Evolutionary conservation across 805 yeast genomes (phyloP).

Genomic region (Vanderwaltozyma verrucispora): DNA sequence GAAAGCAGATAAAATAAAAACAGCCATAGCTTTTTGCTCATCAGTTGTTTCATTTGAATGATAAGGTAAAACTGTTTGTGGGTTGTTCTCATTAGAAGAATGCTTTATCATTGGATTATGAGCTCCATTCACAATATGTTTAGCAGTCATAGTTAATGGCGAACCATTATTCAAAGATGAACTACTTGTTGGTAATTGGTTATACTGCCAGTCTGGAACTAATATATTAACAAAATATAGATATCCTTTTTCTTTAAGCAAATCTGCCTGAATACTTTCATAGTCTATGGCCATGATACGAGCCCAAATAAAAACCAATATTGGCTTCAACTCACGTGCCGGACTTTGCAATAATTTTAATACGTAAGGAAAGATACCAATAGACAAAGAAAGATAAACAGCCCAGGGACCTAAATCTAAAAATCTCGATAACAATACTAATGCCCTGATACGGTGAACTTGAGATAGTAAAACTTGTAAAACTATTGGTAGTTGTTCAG

Average conservation of each 20-base stretch:
- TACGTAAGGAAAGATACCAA: slow-evolving; percentile 94
- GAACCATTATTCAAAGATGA: slow-evolving; percentile 11
- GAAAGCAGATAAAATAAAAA: slow-evolving; percentile 78
- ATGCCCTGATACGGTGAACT: slow-evolving; percentile 84
- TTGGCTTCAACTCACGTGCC: slow-evolving; percentile 90
- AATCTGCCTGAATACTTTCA: slow-evolving; percentile 80
- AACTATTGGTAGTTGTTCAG: slow-evolving; percentile 91
- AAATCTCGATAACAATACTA: slow-evolving; percentile 72
- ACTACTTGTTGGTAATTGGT: slow-evolving; percentile 10
- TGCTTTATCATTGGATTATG: background rate
- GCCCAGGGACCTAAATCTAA: slow-evolving; percentile 98
- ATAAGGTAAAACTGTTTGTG: slow-evolving; percentile 3
- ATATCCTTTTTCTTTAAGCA: slow-evolving; percentile 84
- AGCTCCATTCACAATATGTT: slow-evolving; percentile 1
- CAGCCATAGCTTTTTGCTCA: slow-evolving; percentile 93
- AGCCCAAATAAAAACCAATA: slow-evolving; percentile 94
- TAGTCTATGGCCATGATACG: slow-evolving; percentile 94
- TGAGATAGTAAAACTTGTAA: slow-evolving; percentile 88
- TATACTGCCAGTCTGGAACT: slow-evolving; percentile 31
- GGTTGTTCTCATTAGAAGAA: background rate
- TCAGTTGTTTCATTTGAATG: slow-evolving; percentile 37
- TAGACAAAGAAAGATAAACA: slow-evolving; percentile 80
- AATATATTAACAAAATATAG: slow-evolving; percentile 77
- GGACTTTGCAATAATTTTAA: slow-evolving; percentile 85
- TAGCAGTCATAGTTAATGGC: slow-evolving; percentile 17